Evolutionary conservation across 1,139 yeast species (phyloP), one percentile per base, ranked within the genome.

Genomic region (Hyphopichia khmerensis): DNA sequence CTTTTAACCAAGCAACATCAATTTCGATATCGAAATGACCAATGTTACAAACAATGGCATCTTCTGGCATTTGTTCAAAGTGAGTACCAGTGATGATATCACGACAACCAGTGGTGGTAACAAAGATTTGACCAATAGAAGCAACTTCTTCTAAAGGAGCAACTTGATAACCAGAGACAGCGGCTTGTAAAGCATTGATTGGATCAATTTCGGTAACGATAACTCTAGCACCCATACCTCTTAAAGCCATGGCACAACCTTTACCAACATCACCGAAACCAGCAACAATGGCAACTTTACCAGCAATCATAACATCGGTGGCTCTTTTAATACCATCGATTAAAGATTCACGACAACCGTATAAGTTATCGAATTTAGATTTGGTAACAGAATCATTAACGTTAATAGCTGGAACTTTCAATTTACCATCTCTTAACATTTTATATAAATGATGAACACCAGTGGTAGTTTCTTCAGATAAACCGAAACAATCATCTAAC

Each of bases 241-340:
- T 88, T 65, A 95, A 84, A 59, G 99, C 97, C 88, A 91, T 87
- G 68, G 97, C 98, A 81, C 99, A 93, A 74, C 99, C 99, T 81
- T 93, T 93, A 80, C 99, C 99, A 65, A 93, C 99, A 71, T 93
- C 99, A 84, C 99, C 99, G 80, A 84, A 93, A 75, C 99, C 99
- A 52, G 98, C 98, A 63, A 93, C 99, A 60, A 93, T 95, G 53
- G 98, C 96, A 65, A 90, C 95, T 80, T 93, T 93, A 80, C 99
- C 99, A 57, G 98, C 99, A 68, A 93, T 87, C 99, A 93, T 95
- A 62, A 93, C 99, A 67, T 93, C 99, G 65, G 99, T 93, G 72
- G 99, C 99, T 80, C 99, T 90, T 85, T 93, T 95, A 73, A 93
- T 93, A 80, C 99, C 99, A 74, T 93, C 99, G 60, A 93, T 80